Evolutionary conservation across 2,329 filamentous ascomycete species (phyloP), one percentile per base, ranked within the genome.

Genomic region (Pyrenophora tritici-repentis): DNA sequence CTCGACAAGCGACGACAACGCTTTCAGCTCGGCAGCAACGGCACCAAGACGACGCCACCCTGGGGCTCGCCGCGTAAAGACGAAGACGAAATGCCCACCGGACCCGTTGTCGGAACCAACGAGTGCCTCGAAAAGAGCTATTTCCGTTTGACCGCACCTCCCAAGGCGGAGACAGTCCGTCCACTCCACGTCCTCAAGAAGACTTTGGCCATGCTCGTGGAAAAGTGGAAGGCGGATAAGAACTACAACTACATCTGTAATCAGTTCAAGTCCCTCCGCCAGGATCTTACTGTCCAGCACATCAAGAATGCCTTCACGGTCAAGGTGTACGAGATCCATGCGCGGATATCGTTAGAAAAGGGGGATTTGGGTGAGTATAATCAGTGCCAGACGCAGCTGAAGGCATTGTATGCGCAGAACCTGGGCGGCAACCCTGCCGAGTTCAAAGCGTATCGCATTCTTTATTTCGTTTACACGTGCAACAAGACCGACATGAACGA

Each of bases 351-450:
- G 63, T 82, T 99, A 76, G 93, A 99, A 78, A 97, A 95, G 83
- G 91, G 90, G 78, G 94, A 99, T 81, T 85, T 97, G 81, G 93
- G 94, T 99, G 94, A 99, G 94, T 99, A 99, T 94, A 99, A 99
- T 81, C 94, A 99, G 83, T 99, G 94, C 78, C 94, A 99, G 81
- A 97, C 94, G 69, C 94, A 99, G 79, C 82, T 99, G 72, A 90
- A 91, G 76, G 91, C 89, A 61, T 81, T 99, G 68, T 97, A 99
- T 78, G 85, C 85, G 74, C 85, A 90, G 78, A 89, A 90, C 63
- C 80, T 96, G 73, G 90, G 90, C 71, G 94, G 93, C 68, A 91
- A 92, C 75, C 86, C 90, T 71, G 87, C 90, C 78, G 94, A 99
- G 77, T 99, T 99, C 79, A 94, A 94, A 84, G 94, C 93, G 60